Percentiles rank a stretch among this genome's conserved stretches.
Evolutionary conservation across 164 flowering plant species (phyloP).

Genomic region (Magnolia changhungtana): DNA sequence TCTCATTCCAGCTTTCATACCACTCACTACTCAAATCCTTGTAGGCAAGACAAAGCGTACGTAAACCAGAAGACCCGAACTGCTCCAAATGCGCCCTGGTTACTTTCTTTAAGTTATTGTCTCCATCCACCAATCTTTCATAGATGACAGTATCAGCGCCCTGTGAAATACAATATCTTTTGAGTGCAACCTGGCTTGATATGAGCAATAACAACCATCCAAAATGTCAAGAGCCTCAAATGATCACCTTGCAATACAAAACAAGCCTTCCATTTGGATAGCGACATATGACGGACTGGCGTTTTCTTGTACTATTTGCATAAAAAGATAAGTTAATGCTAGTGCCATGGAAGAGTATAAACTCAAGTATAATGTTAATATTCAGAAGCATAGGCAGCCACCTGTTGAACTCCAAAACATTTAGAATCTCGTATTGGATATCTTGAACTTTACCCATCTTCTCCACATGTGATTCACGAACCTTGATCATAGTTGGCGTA

Average conservation of each 20-base stretch:
- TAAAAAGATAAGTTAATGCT: not conserved
- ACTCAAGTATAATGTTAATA: not conserved
- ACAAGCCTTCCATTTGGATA: conserved; percentile 92
- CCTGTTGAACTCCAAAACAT: conserved; percentile 98
- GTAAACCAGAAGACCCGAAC: conserved; percentile 90
- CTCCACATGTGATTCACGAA: conserved; percentile 95
- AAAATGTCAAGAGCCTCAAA: conserved; percentile 6
- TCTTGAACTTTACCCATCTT: conserved; percentile 88
- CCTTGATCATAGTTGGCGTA: conserved; percentile 82
- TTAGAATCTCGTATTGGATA: conserved; percentile 80
- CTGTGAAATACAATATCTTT: conserved; percentile 36
- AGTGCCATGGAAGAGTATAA: conserved; percentile 11
- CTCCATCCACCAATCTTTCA: conserved; percentile 66
- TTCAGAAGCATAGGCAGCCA: conserved; percentile 17
- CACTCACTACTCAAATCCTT: conserved; percentile 57
- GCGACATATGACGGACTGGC: conserved; percentile 97
- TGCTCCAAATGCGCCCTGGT: conserved; percentile 80
- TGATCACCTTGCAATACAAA: conserved; percentile 84
- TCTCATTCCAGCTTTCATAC: conserved; percentile 96
- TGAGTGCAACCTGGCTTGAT: not conserved
- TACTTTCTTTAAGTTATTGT: conserved; percentile 53
- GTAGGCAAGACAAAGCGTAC: conserved; percentile 95
- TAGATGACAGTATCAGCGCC: conserved; percentile 96
- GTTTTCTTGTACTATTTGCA: conserved; percentile 78
- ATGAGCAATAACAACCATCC: conserved; percentile 1